These are phyloP conservation scores for Colletotrichum tanaceti DNA, from an alignment of 2,329 filamentous ascomycete genomes.

Conservation along the genomic window DNA sequence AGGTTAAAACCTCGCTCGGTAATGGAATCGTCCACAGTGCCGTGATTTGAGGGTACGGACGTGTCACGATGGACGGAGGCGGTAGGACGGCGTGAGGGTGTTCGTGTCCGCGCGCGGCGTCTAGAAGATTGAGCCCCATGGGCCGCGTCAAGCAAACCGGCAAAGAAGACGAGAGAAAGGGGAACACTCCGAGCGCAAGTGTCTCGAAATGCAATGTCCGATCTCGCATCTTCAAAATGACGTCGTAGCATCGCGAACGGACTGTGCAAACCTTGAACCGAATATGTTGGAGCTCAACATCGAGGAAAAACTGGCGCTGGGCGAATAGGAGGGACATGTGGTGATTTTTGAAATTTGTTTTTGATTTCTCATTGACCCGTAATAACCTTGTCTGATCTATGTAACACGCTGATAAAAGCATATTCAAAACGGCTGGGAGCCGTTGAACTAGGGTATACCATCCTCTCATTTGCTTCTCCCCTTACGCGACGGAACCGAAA, in stretches of 20 bases:
- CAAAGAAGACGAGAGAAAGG: background rate
- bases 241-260: background rate
- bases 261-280: background rate
- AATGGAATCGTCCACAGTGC: background rate
- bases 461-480: constrained; percentile 22
- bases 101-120: background rate
- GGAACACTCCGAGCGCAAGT: background rate
- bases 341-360: constrained; percentile 17
- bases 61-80: background rate
- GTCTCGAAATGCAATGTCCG: background rate
- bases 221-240: background rate
- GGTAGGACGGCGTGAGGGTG: constrained; percentile 4
- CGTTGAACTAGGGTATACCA: constrained; percentile 39
- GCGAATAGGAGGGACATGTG: background rate
- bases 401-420: constrained; percentile 41
- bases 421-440: constrained; percentile 34
- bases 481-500: constrained; percentile 40
- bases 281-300: no score
- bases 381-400: constrained; percentile 40
- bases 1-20: constrained; percentile 26
- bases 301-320: no score
- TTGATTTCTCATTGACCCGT: constrained; percentile 37
- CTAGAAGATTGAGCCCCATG: background rate
- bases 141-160: background rate
- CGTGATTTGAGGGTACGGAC: background rate